Percentiles rank a stretch among this genome's conserved stretches.
These are phyloP conservation scores for Coemansia reversa DNA, from an alignment of 192 early-diverging fungal genomes.

Conservation along the genomic window DNA sequence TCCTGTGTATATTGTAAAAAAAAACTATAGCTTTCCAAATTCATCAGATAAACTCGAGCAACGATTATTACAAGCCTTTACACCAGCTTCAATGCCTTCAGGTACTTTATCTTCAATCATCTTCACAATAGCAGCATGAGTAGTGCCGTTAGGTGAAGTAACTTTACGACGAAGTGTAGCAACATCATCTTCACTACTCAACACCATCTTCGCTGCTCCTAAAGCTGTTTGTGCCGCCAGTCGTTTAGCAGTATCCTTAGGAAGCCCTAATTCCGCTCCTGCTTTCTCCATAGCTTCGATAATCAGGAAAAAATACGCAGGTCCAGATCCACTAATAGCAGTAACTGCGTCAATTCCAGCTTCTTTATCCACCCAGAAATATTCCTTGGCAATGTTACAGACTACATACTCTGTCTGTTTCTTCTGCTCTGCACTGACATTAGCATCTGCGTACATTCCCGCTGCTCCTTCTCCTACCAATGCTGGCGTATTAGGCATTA, in stretches of 20 bases:
- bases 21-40: constrained; percentile 48
- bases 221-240: constrained; percentile 90
- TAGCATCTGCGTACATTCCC: constrained; percentile 71
- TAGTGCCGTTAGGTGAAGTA: constrained; percentile 90
- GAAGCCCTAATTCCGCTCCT: constrained; percentile 72
- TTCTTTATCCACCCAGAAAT: constrained; percentile 83
- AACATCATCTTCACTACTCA: constrained; percentile 65
- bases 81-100: constrained; percentile 29
- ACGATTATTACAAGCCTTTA: constrained; percentile 32
- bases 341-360: constrained; percentile 82
- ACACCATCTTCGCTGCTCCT: constrained; percentile 85
- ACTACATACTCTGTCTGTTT: constrained; percentile 68
- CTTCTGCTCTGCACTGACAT: constrained; percentile 63
- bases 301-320: constrained; percentile 94
- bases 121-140: constrained; percentile 81
- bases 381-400: constrained; percentile 71
- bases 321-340: constrained; percentile 87
- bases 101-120: constrained; percentile 60
- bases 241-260: constrained; percentile 66
- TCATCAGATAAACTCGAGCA: constrained; percentile 33
- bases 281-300: constrained; percentile 87
- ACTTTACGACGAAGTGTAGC: constrained; percentile 83
- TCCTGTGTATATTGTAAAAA: no score
- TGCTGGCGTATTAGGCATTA: constrained; percentile 97
- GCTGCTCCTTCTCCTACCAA: constrained; percentile 84